phyloP scores from a whole-genome alignment of 176 grass and related monocot genomes.

The Dactylis glomerata region DNA sequence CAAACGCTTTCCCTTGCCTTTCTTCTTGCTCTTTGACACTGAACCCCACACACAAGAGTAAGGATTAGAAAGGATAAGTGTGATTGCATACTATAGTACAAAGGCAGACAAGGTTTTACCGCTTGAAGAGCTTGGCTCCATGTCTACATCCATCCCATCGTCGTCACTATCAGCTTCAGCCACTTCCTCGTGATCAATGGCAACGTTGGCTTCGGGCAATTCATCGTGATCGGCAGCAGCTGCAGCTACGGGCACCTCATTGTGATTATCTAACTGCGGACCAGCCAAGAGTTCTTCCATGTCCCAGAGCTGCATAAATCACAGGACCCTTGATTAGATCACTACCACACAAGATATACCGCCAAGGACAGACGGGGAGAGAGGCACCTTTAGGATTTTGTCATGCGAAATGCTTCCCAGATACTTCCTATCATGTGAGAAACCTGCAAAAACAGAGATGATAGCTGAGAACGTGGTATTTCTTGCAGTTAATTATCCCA shows the following conservation, averaged over 20 bases:
- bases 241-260: conserved; percentile 14
- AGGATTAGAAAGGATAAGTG: background rate
- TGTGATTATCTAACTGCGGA: conserved; percentile 28
- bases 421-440: conserved; percentile 78
- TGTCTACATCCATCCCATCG: conserved; percentile 83
- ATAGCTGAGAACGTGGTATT: background rate
- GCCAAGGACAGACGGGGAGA: background rate
- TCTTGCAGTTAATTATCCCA: background rate
- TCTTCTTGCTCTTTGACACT: conserved; percentile 32
- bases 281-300: conserved; percentile 75
- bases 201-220: background rate
- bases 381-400: conserved; percentile 79
- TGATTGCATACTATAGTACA: background rate
- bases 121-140: conserved; percentile 46
- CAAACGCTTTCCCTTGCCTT: conserved; percentile 28
- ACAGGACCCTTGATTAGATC: conserved; percentile 14
- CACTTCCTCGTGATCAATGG: background rate
- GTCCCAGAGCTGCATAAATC: conserved; percentile 71
- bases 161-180: conserved; percentile 37
- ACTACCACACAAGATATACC: background rate
- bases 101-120: conserved; percentile 21
- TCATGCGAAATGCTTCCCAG: conserved; percentile 93
- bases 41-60: background rate
- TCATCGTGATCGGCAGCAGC: background rate
- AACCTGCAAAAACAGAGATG: conserved; percentile 34